These are phyloP conservation scores for Capronia coronata DNA, from an alignment of 2,329 filamentous ascomycete genomes.

Conservation along the genomic window DNA sequence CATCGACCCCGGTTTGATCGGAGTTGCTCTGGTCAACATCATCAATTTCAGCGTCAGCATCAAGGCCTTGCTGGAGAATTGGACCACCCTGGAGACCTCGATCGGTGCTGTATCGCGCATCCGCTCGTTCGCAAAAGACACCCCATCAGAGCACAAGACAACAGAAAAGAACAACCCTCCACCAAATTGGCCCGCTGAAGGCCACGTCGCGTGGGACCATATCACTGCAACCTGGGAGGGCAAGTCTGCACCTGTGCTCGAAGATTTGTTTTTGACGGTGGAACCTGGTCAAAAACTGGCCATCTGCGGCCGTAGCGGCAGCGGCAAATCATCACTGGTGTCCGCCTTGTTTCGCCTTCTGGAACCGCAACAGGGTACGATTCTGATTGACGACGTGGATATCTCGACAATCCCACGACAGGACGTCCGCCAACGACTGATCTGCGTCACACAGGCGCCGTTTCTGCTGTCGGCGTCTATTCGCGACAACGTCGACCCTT, in stretches of 20 bases:
- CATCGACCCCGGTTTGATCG: constrained; percentile 46
- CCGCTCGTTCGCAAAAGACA: constrained; percentile 46
- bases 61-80: constrained; percentile 47
- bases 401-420: too few species aligned
- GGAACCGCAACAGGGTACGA: constrained; percentile 27
- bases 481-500: constrained; percentile 21
- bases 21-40: constrained; percentile 49
- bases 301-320: constrained; percentile 34
- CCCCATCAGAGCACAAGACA: constrained; percentile 41
- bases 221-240: not conserved
- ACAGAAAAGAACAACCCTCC: not conserved
- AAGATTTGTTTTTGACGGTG: constrained; percentile 29
- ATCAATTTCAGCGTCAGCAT: constrained; percentile 49
- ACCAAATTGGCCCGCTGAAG: constrained; percentile 27
- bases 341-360: constrained; percentile 29
- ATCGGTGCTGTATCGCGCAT: constrained; percentile 53
- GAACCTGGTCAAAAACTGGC: constrained; percentile 32
- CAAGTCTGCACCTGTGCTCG: constrained; percentile 26
- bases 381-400: too few species aligned
- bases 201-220: constrained; percentile 15
- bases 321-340: constrained; percentile 32
- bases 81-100: constrained; percentile 54
- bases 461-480: too few species aligned
- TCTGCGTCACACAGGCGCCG: too few species aligned
- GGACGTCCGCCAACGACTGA: too few species aligned